Conservation (phyloP, 441 rosid species). For the Corymbia citriodora region DNA sequence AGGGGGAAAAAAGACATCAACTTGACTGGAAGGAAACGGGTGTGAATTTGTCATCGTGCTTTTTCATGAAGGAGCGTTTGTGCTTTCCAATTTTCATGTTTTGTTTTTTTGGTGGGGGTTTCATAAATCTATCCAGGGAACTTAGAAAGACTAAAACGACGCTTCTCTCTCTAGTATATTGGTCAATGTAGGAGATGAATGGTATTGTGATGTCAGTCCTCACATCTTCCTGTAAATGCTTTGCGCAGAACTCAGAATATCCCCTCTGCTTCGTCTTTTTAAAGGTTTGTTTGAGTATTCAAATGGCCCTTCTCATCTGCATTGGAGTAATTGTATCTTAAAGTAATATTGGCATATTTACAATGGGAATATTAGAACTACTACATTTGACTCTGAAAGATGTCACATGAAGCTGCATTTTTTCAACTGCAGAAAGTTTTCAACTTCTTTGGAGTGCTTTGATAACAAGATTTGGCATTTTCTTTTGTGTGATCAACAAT, state of each 20-base stretch:
- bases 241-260: neutral
- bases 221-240: neutral
- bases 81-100: neutral
- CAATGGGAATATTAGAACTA: neutral
- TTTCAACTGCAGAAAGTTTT: neutral
- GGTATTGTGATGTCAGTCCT: neutral
- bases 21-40: neutral
- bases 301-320: neutral
- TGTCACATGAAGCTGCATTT: neutral
- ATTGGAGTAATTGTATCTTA: neutral
- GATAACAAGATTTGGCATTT: neutral
- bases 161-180: neutral
- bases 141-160: neutral
- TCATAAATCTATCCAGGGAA: neutral
- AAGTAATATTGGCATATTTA: neutral
- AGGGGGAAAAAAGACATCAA: neutral
- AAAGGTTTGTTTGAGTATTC: neutral
- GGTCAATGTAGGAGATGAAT: neutral
- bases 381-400: neutral
- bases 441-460: neutral
- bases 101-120: neutral
- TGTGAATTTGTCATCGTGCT: neutral
- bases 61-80: neutral
- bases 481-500: neutral
- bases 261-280: neutral